phyloP scores from a whole-genome alignment of 805 yeast species.

The Kluyveromyces siamensis region DNA sequence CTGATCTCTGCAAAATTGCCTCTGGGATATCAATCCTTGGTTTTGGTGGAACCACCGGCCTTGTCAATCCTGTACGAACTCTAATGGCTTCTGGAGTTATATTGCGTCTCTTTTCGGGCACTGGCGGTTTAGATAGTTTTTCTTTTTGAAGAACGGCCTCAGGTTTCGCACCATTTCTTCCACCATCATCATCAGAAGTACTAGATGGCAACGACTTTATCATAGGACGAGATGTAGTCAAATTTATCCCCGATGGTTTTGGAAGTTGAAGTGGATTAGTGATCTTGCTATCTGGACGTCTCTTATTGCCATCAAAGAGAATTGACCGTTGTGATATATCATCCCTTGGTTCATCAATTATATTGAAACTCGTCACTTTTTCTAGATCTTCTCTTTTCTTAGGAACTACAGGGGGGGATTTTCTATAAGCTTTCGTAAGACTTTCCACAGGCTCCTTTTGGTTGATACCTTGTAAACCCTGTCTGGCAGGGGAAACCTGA shows the following conservation, averaged over 20 bases:
- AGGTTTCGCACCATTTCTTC: neutral
- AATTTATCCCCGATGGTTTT: neutral
- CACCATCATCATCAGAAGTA: neutral
- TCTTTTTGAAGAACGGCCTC: neutral
- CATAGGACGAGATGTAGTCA: neutral
- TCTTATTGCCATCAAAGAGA: neutral
- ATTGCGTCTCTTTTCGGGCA: neutral
- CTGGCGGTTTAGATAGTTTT: neutral
- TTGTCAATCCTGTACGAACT: neutral
- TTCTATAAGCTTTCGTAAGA: neutral
- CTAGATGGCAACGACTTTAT: neutral
- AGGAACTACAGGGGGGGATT: neutral
- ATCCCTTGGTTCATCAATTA: neutral
- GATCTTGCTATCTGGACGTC: neutral
- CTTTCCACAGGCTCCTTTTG: neutral
- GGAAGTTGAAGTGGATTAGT: neutral
- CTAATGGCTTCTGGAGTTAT: conserved; percentile 2
- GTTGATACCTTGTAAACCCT: neutral
- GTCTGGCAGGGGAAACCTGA: neutral
- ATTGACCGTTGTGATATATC: neutral
- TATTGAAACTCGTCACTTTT: neutral
- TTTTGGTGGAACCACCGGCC: neutral
- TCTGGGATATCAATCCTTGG: conserved; percentile 2
- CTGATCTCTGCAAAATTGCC: neutral
- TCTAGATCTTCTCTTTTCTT: neutral